These are phyloP conservation scores for Hydnomerulius pinastri DNA, from an alignment of 768 basidiomycete species.

Conservation along the genomic window DNA sequence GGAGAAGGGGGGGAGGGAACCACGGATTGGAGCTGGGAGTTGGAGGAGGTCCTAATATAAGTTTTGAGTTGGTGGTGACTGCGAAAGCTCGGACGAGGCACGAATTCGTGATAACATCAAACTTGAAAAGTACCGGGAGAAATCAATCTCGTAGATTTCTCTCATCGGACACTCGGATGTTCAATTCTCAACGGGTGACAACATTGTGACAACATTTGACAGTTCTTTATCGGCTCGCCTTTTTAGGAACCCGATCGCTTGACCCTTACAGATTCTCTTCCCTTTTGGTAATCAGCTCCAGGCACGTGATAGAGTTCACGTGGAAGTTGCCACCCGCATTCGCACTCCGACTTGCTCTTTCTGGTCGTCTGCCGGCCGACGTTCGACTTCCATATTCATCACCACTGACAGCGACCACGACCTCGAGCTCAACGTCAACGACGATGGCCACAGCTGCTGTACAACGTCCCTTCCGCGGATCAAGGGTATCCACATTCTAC, in stretches of 20 bases:
- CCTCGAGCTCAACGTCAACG: conserved; percentile 8
- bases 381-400: background rate
- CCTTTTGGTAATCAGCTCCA: background rate
- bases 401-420: conserved; percentile 3
- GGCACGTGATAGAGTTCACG: conserved; percentile 12
- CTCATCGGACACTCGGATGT: no score
- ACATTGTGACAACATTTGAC: background rate
- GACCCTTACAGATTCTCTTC: no score
- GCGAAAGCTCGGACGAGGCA: no score
- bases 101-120: background rate
- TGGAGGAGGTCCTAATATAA: background rate
- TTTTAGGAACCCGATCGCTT: conserved; percentile 7
- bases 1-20: conserved; percentile 6
- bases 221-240: conserved; percentile 1
- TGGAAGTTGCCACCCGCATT: conserved; percentile 10
- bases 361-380: background rate
- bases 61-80: background rate
- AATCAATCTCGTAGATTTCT: no score
- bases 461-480: conserved; percentile 74
- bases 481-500: conserved; percentile 79
- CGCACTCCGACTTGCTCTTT: background rate
- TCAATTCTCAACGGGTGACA: background rate
- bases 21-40: background rate
- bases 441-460: conserved; percentile 41
- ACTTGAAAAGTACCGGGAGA: background rate